Evolutionary conservation across 2,329 filamentous ascomycete genomes (phyloP), one percentile per base, ranked within the genome.

Genomic region (Neopestalotiopsis clavispora): DNA sequence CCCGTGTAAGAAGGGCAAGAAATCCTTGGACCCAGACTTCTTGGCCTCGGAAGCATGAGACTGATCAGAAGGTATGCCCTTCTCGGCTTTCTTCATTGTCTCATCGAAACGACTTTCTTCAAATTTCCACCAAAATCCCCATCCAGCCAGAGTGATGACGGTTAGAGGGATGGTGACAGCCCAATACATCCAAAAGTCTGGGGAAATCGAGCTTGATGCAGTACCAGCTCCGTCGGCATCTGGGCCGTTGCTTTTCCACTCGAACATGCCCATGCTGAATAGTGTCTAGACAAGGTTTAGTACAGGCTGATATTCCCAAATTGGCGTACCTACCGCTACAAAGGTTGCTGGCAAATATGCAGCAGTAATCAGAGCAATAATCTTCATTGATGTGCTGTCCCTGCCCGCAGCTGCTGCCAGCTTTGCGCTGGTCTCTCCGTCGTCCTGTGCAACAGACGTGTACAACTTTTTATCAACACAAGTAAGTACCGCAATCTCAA

Each of bases 321-420:
- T n/a, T n/a, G n/a, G 9, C 14, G 20, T 13, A 49, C 61, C 28
- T 49, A 64, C 61, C 9, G 80, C 78, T 7, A 82, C 78, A 0
- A 75, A 76, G 2, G 78, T 80, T 0, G 78, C 80, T 1, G 80
- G 80, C 0, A 82, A 62, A 69, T 82, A 82, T 5, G 82, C 66
- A 68, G 82, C 75, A 5, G 79, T 81, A 23, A 82, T 77, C 45
- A 75, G 74, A 3, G 80, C 77, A 38, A 82, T 80, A 5, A 80
- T 75, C 64, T 78, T 80, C 64, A 66, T 66, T 12, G 64, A 66
- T 4, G 45, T 66, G 49, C 45, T 57, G 13, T 66, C 64, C 28
- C 34, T 64, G 40, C 61, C 61, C 13, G 61, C 61, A 17, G 61
- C 20, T 1, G 61, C 61, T 28, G 61, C 61, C n/a, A 64, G 3